Base-by-base conservation (phyloP, 306 rosid genomes). In the Lathyrus tuberosus region DNA sequence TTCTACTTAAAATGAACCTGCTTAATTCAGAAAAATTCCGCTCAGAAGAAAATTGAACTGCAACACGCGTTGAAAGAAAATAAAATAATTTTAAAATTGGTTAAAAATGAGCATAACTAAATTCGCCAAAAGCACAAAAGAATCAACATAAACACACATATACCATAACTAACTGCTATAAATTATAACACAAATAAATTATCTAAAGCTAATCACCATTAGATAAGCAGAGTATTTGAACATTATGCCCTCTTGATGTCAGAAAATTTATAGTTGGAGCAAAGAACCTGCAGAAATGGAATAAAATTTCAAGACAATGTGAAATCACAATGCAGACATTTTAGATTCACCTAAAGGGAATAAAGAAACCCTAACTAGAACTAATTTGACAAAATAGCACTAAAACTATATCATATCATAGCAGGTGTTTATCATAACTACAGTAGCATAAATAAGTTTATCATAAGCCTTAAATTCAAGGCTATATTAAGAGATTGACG, bases 211-310 rank as follows among this genome's bases (percentile, higher is more conserved):
- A 54, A 66, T 77, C 63, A 94, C 97, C 98, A 58, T 17, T 77
- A 33, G 98, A 88, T 65, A 90, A 80, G 87, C 98, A 90, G 11
- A 94, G 82, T 67, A 94, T 79, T 73, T 79, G 92, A 86, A 88
- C 71, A 71, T 80, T 73, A 60, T 88, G 91, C 66, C 96, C 90
- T 71, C 86, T 88, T 26, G 86, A 80, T 68, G 86, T 87, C 22
- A 94, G 85, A 80, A 82, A 85, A 84, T 69, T 88, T 72, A 94
- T 85, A 14, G 96, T 86, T 70, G 96, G 97, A 66, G 97, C 78
- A 52, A 90, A 94, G 79, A 90, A 94, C 97, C 96, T 94, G 92
- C 85, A 79, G 69, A 85, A 28, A 78, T 59, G 51, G 54, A 38
- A 48, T 33, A 72, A 69, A 10, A 10, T 49, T 73, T 79, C 63